Evolutionary conservation across 148 eudicot species (phyloP), one percentile per base, ranked within the genome.

Genomic region (Selenicereus undatus): DNA sequence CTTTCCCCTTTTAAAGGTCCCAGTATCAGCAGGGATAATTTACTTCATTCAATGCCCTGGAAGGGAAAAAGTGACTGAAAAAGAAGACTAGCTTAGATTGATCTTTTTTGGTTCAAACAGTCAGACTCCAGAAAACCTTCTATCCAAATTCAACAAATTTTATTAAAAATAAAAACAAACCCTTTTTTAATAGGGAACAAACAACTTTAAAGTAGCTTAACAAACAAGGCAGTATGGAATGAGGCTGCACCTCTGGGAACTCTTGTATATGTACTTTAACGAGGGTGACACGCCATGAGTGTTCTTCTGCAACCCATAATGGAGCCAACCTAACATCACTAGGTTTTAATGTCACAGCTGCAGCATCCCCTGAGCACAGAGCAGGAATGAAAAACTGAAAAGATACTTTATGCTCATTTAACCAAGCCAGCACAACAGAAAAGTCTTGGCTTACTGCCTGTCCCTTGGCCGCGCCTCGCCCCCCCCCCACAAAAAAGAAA

Each of bases 281-380:
- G 62, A 62, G 32, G 36, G 81, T 79, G 78, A 84, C 73, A 24
- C 84, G 78, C 88, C 88, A 86, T 68, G 82, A 76, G 12, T 84
- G 83, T 71, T 81, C 71, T 75, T 83, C 78, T 71, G 73, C 56
- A 58, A 81, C 42, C 88, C 88, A 86, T 70, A 60, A 24, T 21
- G 88, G 86, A 78, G 86, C 84, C 78, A 86, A 66, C 76, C 88
- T 83, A 60, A 84, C 84, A 71, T 36, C 73, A 62, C 64, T 73
- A 78, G 86, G 76, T 69, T 78, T 78, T 68, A 86, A 39, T 35
- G 73, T 9, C 76, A 81, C 78, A 50, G 78, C 54, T 27, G 54
- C 76, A 51, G 71, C 74, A 81, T 79, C 84, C 45, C 84, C 86
- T 86, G 77, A 80, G 51, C 64, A 75, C 30, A 65, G 22, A 83